Evolutionary conservation across 176 grass and related monocot genomes (phyloP).

Genomic region (Puccinellia tenuiflora): DNA sequence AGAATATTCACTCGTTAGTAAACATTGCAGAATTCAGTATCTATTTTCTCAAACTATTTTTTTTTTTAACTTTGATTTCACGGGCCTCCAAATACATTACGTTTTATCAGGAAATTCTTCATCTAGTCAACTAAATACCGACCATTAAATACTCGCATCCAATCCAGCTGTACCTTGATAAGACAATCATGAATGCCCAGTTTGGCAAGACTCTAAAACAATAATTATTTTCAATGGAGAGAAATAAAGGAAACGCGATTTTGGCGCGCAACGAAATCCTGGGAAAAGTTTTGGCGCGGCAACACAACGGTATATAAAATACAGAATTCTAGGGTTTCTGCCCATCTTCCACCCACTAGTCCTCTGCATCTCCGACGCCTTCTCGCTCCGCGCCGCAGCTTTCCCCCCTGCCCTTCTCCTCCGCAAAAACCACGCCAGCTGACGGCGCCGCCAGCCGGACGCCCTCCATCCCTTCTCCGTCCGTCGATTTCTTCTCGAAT

Average conservation of each 20-base stretch:
- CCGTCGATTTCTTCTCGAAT: background rate
- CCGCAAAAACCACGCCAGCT: background rate
- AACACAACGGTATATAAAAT: background rate
- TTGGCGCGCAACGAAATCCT: background rate
- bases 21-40: too few species aligned
- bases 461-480: background rate
- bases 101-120: too few species aligned
- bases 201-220: background rate
- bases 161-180: background rate
- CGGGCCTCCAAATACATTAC: too few species aligned
- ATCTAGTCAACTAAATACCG: too few species aligned
- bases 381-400: slow-evolving; percentile 1
- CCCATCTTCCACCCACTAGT: background rate
- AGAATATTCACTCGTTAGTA: too few species aligned
- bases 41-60: too few species aligned
- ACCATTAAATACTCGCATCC: background rate
- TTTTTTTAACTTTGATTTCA: too few species aligned
- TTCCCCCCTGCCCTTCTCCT: background rate
- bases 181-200: background rate
- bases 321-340: background rate
- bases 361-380: background rate
- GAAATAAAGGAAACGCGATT: background rate
- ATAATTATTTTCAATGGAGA: background rate
- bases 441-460: background rate
- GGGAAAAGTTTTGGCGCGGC: background rate